Evolutionary conservation across 345 rosid species (phyloP).

Genomic region (Eucalyptus polybractea): DNA sequence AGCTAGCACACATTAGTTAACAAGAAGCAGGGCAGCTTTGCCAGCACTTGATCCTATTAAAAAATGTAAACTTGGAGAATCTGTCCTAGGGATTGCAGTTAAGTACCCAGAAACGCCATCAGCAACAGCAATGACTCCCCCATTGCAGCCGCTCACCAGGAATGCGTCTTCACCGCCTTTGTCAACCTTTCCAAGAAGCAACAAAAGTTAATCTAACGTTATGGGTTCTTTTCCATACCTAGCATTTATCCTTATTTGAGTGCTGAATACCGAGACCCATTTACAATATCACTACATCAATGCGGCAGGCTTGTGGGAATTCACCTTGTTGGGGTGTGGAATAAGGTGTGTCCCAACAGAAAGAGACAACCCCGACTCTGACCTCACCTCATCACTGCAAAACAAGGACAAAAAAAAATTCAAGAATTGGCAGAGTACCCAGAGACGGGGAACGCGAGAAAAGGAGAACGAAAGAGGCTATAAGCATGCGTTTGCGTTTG

Average conservation of each 20-base stretch:
- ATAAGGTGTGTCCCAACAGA: slow-evolving; percentile 53
- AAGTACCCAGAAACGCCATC: slow-evolving; percentile 85
- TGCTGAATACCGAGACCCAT: not conserved
- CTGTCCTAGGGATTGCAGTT: not conserved
- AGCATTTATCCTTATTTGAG: not conserved
- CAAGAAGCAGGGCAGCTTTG: not conserved
- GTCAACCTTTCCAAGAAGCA: slow-evolving; percentile 26
- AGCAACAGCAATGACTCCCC: slow-evolving; percentile 83
- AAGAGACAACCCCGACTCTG: slow-evolving; percentile 11
- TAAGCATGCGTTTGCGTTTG: not conserved
- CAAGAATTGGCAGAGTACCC: not conserved
- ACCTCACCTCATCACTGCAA: not conserved
- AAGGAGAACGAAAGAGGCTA: not conserved
- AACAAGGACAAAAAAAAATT: not conserved
- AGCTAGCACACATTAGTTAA: not conserved
- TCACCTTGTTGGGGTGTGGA: slow-evolving; percentile 77
- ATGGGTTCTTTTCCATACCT: not conserved
- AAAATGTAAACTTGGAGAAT: not conserved
- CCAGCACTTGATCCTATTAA: not conserved
- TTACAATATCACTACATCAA: not conserved
- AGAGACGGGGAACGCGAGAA: not conserved
- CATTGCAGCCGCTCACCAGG: slow-evolving; percentile 47
- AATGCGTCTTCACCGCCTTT: slow-evolving; percentile 90
- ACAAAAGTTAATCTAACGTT: not conserved
- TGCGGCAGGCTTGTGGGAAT: not conserved